Conservation (phyloP, 768 basidiomycete genomes). For the Tulasnella sp. region DNA sequence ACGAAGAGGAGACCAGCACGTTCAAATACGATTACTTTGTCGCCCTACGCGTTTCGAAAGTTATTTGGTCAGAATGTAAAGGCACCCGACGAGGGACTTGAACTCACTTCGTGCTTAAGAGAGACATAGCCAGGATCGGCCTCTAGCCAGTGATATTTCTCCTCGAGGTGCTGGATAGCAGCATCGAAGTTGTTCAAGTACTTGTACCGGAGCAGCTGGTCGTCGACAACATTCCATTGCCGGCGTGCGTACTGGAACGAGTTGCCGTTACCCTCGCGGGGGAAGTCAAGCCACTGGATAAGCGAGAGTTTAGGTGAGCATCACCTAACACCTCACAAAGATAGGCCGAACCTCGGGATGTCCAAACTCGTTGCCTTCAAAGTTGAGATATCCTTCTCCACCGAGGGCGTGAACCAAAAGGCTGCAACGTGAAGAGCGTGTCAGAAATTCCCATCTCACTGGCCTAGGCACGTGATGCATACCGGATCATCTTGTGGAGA, state of each 20-base stretch:
- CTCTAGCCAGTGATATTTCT: conserved; percentile 77
- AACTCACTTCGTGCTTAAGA: conserved; percentile 73
- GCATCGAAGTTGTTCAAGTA: conserved; percentile 92
- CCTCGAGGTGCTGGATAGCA: conserved; percentile 85
- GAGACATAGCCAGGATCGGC: conserved; percentile 87
- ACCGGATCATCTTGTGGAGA: conserved; percentile 98
- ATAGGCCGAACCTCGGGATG: conserved; percentile 72
- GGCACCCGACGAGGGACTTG: neutral
- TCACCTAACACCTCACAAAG: neutral
- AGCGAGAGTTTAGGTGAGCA: neutral
- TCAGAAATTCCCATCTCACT: conserved; percentile 2
- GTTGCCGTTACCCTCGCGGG: conserved; percentile 89
- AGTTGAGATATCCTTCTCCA: conserved; percentile 96
- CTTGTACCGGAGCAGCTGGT: conserved; percentile 78
- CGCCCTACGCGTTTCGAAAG: conserved; percentile 39
- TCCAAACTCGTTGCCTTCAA: conserved; percentile 97
- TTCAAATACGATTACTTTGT: conserved; percentile 93
- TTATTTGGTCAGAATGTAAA: neutral
- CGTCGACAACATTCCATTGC: conserved; percentile 94
- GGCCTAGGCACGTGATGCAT: conserved; percentile 32
- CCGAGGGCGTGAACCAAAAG: conserved; percentile 88
- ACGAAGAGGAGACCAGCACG: conserved; percentile 90
- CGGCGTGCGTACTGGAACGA: conserved; percentile 96
- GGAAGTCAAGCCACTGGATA: conserved; percentile 94
- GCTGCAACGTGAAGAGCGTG: conserved; percentile 42